phyloP scores from a whole-genome alignment of 2,329 filamentous ascomycete species.

The Hirsutella minnesotensis region DNA sequence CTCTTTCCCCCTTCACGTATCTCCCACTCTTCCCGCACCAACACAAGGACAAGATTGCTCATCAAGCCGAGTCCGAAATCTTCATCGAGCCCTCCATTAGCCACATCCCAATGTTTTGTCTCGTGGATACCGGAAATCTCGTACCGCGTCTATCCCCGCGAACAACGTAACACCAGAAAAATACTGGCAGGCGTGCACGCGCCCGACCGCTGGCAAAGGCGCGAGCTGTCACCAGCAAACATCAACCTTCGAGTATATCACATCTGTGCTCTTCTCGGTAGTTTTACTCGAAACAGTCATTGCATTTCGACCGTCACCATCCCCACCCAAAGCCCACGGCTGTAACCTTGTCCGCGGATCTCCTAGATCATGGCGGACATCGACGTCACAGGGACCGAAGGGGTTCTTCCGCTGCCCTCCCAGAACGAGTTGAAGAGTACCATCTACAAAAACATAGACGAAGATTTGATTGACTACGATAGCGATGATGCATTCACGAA shows the following conservation, averaged over 20 bases:
- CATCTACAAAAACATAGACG: constrained; percentile 14
- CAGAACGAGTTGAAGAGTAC: constrained; percentile 7
- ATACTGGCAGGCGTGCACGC: background rate
- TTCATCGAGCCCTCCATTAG: background rate
- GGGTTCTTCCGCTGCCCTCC: constrained; percentile 1
- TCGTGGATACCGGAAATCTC: background rate
- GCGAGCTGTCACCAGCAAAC: background rate
- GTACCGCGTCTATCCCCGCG: constrained; percentile 1
- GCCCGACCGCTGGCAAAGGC: background rate
- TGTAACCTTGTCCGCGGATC: background rate
- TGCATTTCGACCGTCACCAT: too few relatives aligned
- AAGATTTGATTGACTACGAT: constrained; percentile 27
- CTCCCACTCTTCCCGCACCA: background rate
- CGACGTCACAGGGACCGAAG: constrained; percentile 19
- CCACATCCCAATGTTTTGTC: background rate
- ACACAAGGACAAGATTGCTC: background rate
- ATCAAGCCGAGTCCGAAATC: background rate
- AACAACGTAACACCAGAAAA: background rate
- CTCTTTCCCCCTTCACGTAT: background rate
- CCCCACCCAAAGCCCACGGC: too few relatives aligned
- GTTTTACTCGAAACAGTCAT: too few relatives aligned
- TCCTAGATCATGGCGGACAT: constrained; percentile 14
- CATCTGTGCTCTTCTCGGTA: background rate
- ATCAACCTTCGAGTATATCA: background rate
- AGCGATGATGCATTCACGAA: constrained; percentile 13